Evolutionary conservation across 2,329 filamentous ascomycete species (phyloP).

Genomic region (Phialophora verrucosa): DNA sequence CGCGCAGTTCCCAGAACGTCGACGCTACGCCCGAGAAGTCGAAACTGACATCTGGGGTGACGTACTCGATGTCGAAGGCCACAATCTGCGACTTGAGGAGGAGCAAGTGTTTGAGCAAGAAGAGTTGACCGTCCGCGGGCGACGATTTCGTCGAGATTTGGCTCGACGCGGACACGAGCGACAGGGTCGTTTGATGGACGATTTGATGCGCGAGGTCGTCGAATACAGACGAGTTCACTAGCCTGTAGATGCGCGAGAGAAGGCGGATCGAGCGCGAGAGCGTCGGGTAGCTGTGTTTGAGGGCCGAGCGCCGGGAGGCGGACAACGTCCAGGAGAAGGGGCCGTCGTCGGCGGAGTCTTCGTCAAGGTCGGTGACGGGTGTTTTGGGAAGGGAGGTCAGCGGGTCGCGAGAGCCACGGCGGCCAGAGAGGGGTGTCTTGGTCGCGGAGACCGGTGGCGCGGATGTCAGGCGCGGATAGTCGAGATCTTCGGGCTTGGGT

Average conservation of each 20-base stretch:
- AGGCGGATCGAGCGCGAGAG: slow-evolving; percentile 71
- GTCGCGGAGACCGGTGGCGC: slow-evolving; percentile 43
- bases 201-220: slow-evolving; percentile 78
- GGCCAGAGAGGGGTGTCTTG: slow-evolving; percentile 40
- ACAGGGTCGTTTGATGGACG: slow-evolving; percentile 85
- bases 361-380: slow-evolving; percentile 54
- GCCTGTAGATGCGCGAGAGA: slow-evolving; percentile 70
- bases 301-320: slow-evolving; percentile 32
- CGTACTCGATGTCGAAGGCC: slow-evolving; percentile 87
- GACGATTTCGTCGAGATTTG: slow-evolving; percentile 61
- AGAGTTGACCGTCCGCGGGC: slow-evolving; percentile 80
- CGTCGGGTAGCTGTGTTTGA: slow-evolving; percentile 60
- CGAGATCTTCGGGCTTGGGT: slow-evolving; percentile 68
- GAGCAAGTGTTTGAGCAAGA: slow-evolving; percentile 92
- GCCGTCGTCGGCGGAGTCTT: slow-evolving; percentile 50
- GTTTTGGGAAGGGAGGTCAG: slow-evolving; percentile 39
- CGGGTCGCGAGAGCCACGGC: slow-evolving; percentile 45
- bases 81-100: slow-evolving; percentile 95
- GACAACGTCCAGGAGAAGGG: slow-evolving; percentile 34
- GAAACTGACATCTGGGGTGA: slow-evolving; percentile 68
- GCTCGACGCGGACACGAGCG: slow-evolving; percentile 76
- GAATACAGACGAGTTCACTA: slow-evolving; percentile 72
- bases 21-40: slow-evolving; percentile 70
- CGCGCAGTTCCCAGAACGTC: slow-evolving; percentile 71
- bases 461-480: slow-evolving; percentile 63